Evolutionary conservation across 805 yeast species (phyloP).

Genomic region (Blastobotrys mokoenaii): DNA sequence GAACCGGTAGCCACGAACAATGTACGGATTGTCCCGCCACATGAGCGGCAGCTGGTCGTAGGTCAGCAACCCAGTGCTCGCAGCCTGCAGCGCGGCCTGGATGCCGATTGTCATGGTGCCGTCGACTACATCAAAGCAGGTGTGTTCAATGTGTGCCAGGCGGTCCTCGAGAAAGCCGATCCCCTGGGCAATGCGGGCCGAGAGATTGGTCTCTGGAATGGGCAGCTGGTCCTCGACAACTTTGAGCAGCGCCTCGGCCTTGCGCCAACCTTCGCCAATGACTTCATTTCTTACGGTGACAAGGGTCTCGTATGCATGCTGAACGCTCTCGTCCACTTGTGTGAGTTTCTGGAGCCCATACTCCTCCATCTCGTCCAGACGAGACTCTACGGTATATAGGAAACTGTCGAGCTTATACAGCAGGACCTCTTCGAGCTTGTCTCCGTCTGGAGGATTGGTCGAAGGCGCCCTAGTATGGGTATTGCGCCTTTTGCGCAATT

Average conservation of each 20-base stretch:
- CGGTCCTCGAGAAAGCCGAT: constrained; percentile 24
- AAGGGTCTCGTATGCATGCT: constrained; percentile 22
- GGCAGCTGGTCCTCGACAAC: constrained; percentile 18
- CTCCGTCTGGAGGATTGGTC: background rate
- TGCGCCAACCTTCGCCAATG: constrained; percentile 25
- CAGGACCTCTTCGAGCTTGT: constrained; percentile 8
- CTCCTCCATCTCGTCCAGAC: constrained; percentile 28
- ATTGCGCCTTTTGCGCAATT: background rate
- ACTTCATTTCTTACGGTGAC: constrained; percentile 25
- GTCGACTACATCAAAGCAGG: constrained; percentile 6
- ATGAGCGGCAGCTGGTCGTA: constrained; percentile 84
- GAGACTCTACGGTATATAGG: constrained; percentile 17
- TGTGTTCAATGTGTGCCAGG: constrained; percentile 26
- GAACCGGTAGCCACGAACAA: constrained; percentile 79
- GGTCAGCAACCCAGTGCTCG: constrained; percentile 45
- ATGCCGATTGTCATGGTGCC: constrained; percentile 8
- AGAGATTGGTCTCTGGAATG: background rate
- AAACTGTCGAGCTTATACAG: constrained; percentile 15
- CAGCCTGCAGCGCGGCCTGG: constrained; percentile 20
- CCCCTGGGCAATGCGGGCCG: background rate
- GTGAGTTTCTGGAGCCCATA: constrained; percentile 23
- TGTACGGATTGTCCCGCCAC: constrained; percentile 88
- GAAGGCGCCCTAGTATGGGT: background rate
- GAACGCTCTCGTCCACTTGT: constrained; percentile 26
- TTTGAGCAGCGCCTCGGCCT: constrained; percentile 27